phyloP scores from a whole-genome alignment of 2,329 filamentous ascomycete genomes.

The Penicillium hordei region DNA sequence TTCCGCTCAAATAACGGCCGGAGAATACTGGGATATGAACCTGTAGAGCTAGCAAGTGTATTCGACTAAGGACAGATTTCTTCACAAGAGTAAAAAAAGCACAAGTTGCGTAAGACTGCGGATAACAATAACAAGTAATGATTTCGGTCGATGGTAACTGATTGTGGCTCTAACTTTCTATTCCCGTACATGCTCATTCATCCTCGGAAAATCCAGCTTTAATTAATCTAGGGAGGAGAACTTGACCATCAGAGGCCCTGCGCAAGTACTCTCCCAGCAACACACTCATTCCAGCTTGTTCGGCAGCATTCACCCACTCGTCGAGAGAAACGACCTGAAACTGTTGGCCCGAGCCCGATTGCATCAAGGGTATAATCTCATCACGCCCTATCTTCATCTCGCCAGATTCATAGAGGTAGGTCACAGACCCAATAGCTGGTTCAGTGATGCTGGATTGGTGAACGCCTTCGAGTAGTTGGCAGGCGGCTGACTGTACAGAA shows the following conservation, averaged over 20 bases:
- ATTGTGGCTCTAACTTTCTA: background rate
- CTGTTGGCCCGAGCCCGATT: constrained; percentile 6
- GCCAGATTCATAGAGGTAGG: constrained; percentile 17
- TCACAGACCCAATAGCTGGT: background rate
- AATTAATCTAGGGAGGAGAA: constrained; percentile 19
- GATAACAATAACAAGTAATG: background rate
- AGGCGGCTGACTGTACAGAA: constrained; percentile 20
- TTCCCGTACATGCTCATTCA: background rate
- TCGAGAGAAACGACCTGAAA: constrained; percentile 15
- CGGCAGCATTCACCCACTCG: constrained; percentile 21
- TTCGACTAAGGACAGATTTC: background rate
- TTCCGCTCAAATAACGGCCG: background rate
- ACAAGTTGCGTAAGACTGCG: background rate
- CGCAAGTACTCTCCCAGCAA: constrained; percentile 22
- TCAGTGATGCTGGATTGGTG: constrained; percentile 2
- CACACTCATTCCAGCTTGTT: constrained; percentile 22
- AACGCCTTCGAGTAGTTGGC: constrained; percentile 15
- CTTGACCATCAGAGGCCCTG: constrained; percentile 14
- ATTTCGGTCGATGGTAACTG: background rate
- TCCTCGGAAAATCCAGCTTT: background rate
- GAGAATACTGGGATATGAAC: background rate
- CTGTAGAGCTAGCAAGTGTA: background rate
- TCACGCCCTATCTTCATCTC: constrained; percentile 17
- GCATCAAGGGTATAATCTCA: constrained; percentile 20
- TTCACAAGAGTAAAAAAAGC: background rate